These are phyloP conservation scores for Apophysomyces trapeziformis DNA, from an alignment of 371 early-diverging fungal genomes.

Conservation along the genomic window DNA sequence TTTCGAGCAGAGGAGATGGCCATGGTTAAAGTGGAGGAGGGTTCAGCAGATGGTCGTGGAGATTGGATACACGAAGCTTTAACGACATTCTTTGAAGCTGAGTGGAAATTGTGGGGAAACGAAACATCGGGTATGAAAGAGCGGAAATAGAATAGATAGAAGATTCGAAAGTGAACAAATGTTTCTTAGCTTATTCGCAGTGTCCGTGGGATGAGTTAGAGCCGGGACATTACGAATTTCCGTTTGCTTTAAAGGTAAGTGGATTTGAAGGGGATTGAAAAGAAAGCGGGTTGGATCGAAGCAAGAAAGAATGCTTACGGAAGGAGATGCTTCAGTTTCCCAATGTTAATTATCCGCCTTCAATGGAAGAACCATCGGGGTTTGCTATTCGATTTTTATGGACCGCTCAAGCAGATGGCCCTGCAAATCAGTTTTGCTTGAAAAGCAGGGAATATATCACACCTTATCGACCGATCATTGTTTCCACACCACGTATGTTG, in stretches of 20 bases:
- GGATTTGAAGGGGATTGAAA: neutral
- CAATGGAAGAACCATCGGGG: slow-evolving; percentile 51
- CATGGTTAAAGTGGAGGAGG: slow-evolving; percentile 51
- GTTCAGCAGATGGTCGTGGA: slow-evolving; percentile 33
- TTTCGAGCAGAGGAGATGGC: slow-evolving; percentile 57
- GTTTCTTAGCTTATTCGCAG: slow-evolving; percentile 44
- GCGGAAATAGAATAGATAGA: too few species aligned
- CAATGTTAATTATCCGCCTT: slow-evolving; percentile 56
- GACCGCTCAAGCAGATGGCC: slow-evolving; percentile 62
- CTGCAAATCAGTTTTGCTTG: slow-evolving; percentile 50
- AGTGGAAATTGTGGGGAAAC: slow-evolving; percentile 52
- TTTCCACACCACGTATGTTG: slow-evolving; percentile 39
- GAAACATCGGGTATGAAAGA: slow-evolving; percentile 43
- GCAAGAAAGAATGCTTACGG: too few species aligned
- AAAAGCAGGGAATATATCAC: slow-evolving; percentile 54
- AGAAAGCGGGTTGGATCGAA: too few species aligned
- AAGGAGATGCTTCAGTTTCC: slow-evolving; percentile 36
- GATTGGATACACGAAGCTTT: slow-evolving; percentile 50
- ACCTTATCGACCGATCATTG: slow-evolving; percentile 53
- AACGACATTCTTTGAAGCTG: slow-evolving; percentile 52
- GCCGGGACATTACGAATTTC: slow-evolving; percentile 56
- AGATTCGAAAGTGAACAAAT: neutral
- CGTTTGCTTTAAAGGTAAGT: slow-evolving; percentile 64
- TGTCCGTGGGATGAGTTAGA: slow-evolving; percentile 61
- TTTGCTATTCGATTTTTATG: slow-evolving; percentile 55